These are phyloP conservation scores for Fraxinus americana DNA, from an alignment of 257 asterid species.

Conservation along the genomic window DNA sequence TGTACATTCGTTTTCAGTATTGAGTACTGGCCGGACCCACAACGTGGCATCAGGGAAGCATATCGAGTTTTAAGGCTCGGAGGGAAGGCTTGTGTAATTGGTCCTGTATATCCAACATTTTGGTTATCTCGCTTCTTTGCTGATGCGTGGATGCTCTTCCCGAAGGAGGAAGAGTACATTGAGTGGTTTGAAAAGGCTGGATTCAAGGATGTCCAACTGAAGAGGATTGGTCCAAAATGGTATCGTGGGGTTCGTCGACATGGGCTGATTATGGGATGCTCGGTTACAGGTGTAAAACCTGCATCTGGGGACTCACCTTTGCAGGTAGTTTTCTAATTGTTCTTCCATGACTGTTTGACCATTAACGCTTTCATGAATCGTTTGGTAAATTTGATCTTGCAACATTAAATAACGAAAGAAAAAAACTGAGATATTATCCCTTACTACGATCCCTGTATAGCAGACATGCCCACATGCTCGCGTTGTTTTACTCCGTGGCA, in stretches of 20 bases:
- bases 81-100: conserved; percentile 91
- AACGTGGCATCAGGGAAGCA: conserved; percentile 93
- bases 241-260: conserved; percentile 96
- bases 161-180: conserved; percentile 94
- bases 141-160: conserved; percentile 98
- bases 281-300: conserved; percentile 83
- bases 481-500: not conserved
- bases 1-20: conserved; percentile 49
- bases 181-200: conserved; percentile 96
- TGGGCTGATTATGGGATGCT: conserved; percentile 98
- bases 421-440: not conserved
- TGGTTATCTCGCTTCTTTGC: conserved; percentile 96
- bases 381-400: not conserved
- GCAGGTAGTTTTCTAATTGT: conserved; percentile 50
- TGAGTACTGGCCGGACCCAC: conserved; percentile 99
- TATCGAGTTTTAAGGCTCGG: conserved; percentile 85
- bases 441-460: not conserved
- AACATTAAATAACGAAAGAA: not conserved
- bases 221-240: conserved; percentile 98
- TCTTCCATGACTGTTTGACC: not conserved
- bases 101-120: conserved; percentile 91
- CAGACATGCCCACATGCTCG: not conserved
- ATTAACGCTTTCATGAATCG: not conserved
- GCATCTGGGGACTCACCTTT: conserved; percentile 93
- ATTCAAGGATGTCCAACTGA: conserved; percentile 79